Evolutionary conservation across 495 filamentous ascomycete genomes (phyloP).

Genomic region (Neurospora tetraspora): DNA sequence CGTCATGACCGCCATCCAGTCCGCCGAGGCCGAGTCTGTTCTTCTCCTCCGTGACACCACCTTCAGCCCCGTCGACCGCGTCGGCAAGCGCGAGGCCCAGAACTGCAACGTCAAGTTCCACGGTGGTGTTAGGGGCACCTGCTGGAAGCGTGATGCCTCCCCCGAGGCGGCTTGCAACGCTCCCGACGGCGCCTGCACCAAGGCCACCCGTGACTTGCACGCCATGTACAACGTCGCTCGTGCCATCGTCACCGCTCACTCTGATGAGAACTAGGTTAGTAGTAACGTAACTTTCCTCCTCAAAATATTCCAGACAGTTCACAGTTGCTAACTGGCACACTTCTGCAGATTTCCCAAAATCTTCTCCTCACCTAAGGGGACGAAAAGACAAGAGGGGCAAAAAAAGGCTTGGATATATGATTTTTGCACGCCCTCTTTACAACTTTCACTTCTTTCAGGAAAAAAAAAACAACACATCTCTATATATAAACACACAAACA

Average conservation of each 20-base stretch:
- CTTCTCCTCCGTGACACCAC: slow-evolving; percentile 3
- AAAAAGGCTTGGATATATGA: neutral
- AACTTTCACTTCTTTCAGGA: neutral
- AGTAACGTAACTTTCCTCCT: neutral
- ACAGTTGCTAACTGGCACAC: neutral
- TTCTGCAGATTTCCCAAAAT: neutral
- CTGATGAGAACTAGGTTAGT: neutral
- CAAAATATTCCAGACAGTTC: neutral
- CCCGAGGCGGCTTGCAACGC: slow-evolving; percentile 18
- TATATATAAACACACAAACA: neutral
- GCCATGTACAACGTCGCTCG: slow-evolving; percentile 24
- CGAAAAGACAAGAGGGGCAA: neutral
- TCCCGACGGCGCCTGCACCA: slow-evolving; percentile 21
- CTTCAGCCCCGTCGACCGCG: slow-evolving; percentile 10
- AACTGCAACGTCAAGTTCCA: too few species aligned
- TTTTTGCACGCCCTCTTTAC: neutral
- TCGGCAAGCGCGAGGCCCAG: slow-evolving; percentile 19
- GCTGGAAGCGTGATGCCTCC: slow-evolving; percentile 21
- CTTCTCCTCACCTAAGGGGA: neutral
- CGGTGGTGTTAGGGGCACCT: too few species aligned
- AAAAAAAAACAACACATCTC: too few species aligned
- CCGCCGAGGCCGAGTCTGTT: neutral
- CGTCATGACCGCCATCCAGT: slow-evolving; percentile 20
- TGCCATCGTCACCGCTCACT: slow-evolving; percentile 18
- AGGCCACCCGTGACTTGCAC: slow-evolving; percentile 27